A percentile compares a stretch with the other conserved stretches of the same genome.
Evolutionary conservation across 352 stramenopile genomes (phyloP).

Genomic region (Phytopythium litorale): DNA sequence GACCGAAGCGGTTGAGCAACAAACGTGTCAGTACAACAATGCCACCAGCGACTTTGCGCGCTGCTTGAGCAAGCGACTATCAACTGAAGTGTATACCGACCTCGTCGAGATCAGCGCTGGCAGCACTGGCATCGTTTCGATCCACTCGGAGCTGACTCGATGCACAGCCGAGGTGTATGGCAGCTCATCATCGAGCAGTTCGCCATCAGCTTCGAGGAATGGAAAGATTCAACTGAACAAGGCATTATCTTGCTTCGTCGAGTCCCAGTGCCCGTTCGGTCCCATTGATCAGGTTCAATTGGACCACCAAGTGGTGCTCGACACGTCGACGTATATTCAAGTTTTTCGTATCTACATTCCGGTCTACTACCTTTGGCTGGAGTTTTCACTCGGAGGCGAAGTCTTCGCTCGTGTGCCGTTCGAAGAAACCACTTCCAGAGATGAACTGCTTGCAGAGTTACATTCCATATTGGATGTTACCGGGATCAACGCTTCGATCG

Average conservation of each 20-base stretch:
- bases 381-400: slow-evolving; percentile 5
- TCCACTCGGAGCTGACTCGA: background rate
- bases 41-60: background rate
- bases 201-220: background rate
- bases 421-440: background rate
- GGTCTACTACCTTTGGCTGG: slow-evolving; percentile 8
- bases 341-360: slow-evolving; percentile 7
- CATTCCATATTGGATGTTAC: background rate
- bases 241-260: slow-evolving; percentile 9
- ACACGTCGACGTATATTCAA: slow-evolving; percentile 14
- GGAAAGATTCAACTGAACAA: slow-evolving; percentile 6
- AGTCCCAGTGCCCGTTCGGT: slow-evolving; percentile 17
- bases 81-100: background rate
- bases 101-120: background rate
- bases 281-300: slow-evolving; percentile 12
- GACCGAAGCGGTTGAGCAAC: background rate
- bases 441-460: background rate
- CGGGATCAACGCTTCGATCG: background rate
- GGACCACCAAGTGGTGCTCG: slow-evolving; percentile 5
- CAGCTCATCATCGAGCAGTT: too few relatives aligned
- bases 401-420: background rate
- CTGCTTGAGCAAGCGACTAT: background rate
- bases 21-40: background rate
- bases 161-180: background rate
- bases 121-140: background rate